Base-by-base conservation (phyloP, 352 stramenopile genomes). In the Phytopythium mirpurense region DNA sequence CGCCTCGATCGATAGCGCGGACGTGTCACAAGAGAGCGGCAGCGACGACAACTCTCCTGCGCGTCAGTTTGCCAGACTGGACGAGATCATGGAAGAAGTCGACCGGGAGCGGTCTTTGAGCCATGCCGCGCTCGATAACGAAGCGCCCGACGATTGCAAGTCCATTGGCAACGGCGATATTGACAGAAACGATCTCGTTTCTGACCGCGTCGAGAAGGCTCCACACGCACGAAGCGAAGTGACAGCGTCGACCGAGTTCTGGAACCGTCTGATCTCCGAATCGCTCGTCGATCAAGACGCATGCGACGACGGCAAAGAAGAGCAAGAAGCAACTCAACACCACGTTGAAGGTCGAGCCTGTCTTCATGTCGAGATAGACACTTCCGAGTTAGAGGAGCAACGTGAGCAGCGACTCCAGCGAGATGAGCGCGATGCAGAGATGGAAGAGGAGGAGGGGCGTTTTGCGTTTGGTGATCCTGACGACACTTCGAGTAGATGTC, bases 231-330 rank as follows among this genome's bases (percentile, higher is more conserved):
- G 41, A 51, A 34, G 44, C 51, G 40, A 53, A 16, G 58, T 54
- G 6, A 58, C 51, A 32, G 67, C 59, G 26, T 74, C 54, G 12
- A 27, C 24, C 45, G 31, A 48, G 16, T 74, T 67, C 23, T 74
- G 66, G 66, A 59, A 74, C 41, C 44, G 63, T 2, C 21, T 71
- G 40, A 52, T 74, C 3, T 59, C 53, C 18, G 44, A 65, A 12
- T 15, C 41, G 9, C 9, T 10, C 4, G 23, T 21, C 15, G 21
- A 47, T 2, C 2, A 46, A 29, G 18, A 44, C 54, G 24, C 49
- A 27, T 23, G 23, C 34, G 3, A 41, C 37, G 5, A 36, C 46
- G 19, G 32, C 31, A 26, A 5, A 45, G 41, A 32, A 37, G 47
- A 36, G n/a, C 10, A n/a, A 2, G 23, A 56, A 48, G 19, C 11